Base-by-base conservation (phyloP, 169 alveolate genomes). In the Plasmodium malariae region DNA sequence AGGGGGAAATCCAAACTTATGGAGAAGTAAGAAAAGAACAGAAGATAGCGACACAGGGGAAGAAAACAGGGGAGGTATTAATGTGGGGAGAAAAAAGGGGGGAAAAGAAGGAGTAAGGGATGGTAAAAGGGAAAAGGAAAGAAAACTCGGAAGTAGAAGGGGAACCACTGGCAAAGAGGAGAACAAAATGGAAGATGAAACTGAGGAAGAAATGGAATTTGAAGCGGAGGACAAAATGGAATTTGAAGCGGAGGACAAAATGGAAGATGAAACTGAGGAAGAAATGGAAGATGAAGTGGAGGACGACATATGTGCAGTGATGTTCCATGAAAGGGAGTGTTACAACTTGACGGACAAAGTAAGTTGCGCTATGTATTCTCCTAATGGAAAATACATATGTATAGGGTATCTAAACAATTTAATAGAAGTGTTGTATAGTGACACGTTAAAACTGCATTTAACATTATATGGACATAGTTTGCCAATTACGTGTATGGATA, bases 381-480 rank as follows among this genome's bases (percentile, higher is more conserved):
- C 93, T 30, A 74, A 94, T 65, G 97, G 96, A 4, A 87, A 92
- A 24, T 92, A 80, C 34, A 67, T 96, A 80, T 88, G 94, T 26
- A 93, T 96, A 6, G 95, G 97, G 2, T 87, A 95, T 87, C 72
- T 94, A 60, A 97, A 96, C 85, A 92, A 76, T 67, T 94, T 97
- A 37, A 90, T 96, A 9, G 93, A 89, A 48, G 95, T 95, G 19
- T 91, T 92, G 45, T 93, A 96, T 88, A 67, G 96, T 19, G 98
- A 96, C 71, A 92, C 96, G 9, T 59, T 93, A 74, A 94, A 95
- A 87, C 90, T 91, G 45, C 95, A 93, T 92, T 76, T 96, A 17
- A 93, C 97, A 19, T 92, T 96, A 40, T 96, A 96, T 69, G 98
- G 98, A 0, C 98, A 96, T 89, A 94, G 95, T 59, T 91, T 96